Evolutionary conservation across 169 alveolate genomes (phyloP), one percentile per base, ranked within the genome.

Genomic region (Eimeria acervulina): DNA sequence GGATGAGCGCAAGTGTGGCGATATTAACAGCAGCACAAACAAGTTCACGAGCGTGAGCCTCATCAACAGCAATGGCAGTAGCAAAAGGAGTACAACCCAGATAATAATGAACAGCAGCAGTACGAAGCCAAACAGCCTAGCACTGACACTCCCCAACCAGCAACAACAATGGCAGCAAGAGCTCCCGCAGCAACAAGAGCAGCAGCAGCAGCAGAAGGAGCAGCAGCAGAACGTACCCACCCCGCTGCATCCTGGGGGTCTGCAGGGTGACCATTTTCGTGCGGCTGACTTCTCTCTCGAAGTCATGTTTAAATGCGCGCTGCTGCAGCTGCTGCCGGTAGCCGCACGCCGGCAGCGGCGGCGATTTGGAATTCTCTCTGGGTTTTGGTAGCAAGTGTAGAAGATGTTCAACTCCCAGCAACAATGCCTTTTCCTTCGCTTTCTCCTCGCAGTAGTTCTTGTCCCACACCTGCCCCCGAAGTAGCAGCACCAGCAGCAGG

Each of bases 221-320:
- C 59, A 78, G 40, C 88, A 40, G 40, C 31, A 78, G 88, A 19
- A 12, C 90, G 44, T 96, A 98, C 42, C 98, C 98, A 36, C 98
- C 98, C 95, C 98, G 99, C 96, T 98, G 98, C 96, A 97, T 96
- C 96, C 97, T 98, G 17, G 98, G 97, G 8, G 98, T 98, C 81
- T 97, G 97, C n/a, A 96, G 97, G 28, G 97, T 97, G 90, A 98
- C 94, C 51, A 97, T 95, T 83, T 98, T 97, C 17, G 98, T 96
- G 85, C 96, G 96, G 1, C 99, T 98, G 12, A 98, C 95, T 76
- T 97, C 97, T 91, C 97, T 97, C 55, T 97, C 97, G 36, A 98
- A 96, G 28, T 97, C 98, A 1, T 97, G 74, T 7, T 96, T 51
- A 74, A 97, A 98, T 55, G 85, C 95, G 88, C 99, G 90, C 95